Evolutionary conservation across 2,329 filamentous ascomycete species (phyloP), one percentile per base, ranked within the genome.

Genomic region (Phaeoacremonium minimum): DNA sequence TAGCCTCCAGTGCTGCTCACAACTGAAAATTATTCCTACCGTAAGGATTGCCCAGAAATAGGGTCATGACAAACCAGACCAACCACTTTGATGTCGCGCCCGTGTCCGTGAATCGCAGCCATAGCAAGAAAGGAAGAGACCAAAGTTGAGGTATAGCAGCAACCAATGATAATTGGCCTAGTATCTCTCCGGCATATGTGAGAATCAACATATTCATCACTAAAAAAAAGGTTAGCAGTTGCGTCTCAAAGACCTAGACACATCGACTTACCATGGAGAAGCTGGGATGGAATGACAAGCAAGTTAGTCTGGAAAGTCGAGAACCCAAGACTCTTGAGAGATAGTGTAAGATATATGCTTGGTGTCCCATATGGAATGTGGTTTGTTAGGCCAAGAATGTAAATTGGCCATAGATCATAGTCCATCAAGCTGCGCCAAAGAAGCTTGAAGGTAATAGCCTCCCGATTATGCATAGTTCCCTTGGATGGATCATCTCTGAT

Each of bases 301-400:
- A 85, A 52, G 48, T 83, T 85, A 2, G 77, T 69, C 15, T 76
- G 59, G 53, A 85, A 80, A 4, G 73, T 77, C 41, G 66, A 60
- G 56, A 81, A 82, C 3, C 71, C 80, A 0, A 83, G 60, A 2
- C 63, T 59, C 31, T 70, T 69, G 5, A 84, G 63, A 2, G 71
- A 75, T 5, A 81, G 66, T 0, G 80, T 79, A 5, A 85, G 63
- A 41, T 83, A 83, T 13, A 65, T 63, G 1, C 62, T 52, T 1
- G 73, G 71, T 0, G 66, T 64, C 0, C 54, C 53, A 20, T 61
- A 63, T 0, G 79, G 79, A 15, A 78, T 74, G 39, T 75, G 71
- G 41, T 71, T 69, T 0, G 61, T 56, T 2, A 80, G 55, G 4
- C 76, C 75, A 12, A 80, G 55, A 14, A 73, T 46, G 43, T 79